These are phyloP conservation scores for Neonectria faginata DNA, from an alignment of 2,329 filamentous ascomycete species.

Conservation along the genomic window DNA sequence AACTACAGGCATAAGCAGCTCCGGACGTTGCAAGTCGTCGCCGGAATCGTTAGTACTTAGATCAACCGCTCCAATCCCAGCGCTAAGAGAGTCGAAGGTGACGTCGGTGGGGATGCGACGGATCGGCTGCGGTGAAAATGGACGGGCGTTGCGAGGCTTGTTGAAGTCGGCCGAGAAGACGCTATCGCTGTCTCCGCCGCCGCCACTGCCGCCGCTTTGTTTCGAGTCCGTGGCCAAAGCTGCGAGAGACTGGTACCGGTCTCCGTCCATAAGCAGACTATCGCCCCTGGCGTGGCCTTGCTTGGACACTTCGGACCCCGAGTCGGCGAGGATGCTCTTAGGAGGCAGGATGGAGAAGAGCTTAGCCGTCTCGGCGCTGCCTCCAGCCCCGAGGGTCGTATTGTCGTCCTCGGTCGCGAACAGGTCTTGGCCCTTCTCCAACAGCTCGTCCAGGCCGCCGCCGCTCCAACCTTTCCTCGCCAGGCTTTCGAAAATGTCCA, in stretches of 20 bases:
- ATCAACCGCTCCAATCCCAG: slow-evolving; percentile 33
- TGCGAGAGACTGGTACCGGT: slow-evolving; percentile 69
- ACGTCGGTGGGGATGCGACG: slow-evolving; percentile 56
- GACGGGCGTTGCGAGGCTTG: slow-evolving; percentile 64
- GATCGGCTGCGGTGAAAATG: slow-evolving; percentile 70
- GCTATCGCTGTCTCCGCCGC: slow-evolving; percentile 59
- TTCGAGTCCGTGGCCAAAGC: slow-evolving; percentile 54
- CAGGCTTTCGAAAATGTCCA: slow-evolving; percentile 76
- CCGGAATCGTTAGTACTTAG: slow-evolving; percentile 32
- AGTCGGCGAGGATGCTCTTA: slow-evolving; percentile 71
- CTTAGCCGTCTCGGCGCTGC: slow-evolving; percentile 56
- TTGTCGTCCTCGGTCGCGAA: slow-evolving; percentile 61
- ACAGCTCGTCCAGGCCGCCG: slow-evolving; percentile 73
- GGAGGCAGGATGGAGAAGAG: slow-evolving; percentile 74
- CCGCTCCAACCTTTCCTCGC: slow-evolving; percentile 76
- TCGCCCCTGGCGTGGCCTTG: slow-evolving; percentile 61
- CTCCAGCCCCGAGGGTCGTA: slow-evolving; percentile 48
- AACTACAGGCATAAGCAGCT: slow-evolving; percentile 40
- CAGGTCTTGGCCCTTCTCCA: slow-evolving; percentile 73
- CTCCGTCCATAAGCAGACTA: slow-evolving; percentile 64
- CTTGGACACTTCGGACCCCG: slow-evolving; percentile 54
- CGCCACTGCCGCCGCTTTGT: slow-evolving; percentile 35
- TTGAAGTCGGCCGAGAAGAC: slow-evolving; percentile 67
- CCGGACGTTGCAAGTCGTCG: slow-evolving; percentile 35
- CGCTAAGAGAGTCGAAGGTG: slow-evolving; percentile 54